Evolutionary conservation across 2,329 filamentous ascomycete species (phyloP).

Genomic region (Neophaeococcomyces mojaviensis): DNA sequence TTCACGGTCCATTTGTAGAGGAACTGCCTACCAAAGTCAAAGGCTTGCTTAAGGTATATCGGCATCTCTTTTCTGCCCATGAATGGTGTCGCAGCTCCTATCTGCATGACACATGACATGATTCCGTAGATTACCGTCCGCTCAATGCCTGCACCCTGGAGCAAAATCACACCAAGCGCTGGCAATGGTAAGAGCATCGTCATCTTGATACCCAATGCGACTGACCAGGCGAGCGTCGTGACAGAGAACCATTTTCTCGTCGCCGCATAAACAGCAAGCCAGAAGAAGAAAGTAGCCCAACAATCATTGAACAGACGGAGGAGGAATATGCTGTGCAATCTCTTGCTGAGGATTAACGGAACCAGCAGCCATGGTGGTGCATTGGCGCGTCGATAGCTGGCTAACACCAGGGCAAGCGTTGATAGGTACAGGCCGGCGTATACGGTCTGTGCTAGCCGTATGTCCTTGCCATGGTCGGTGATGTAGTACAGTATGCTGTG

Average conservation of each 20-base stretch:
- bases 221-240: conserved; percentile 65
- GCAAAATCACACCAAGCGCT: conserved; percentile 67
- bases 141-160: conserved; percentile 62
- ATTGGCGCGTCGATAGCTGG: conserved; percentile 56
- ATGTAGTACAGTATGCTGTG: conserved; percentile 73
- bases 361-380: conserved; percentile 78
- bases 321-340: conserved; percentile 87
- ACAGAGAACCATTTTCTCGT: conserved; percentile 67
- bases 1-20: conserved; percentile 99
- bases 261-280: conserved; percentile 69
- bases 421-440: conserved; percentile 74
- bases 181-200: conserved; percentile 75
- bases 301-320: conserved; percentile 94
- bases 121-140: conserved; percentile 60
- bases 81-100: conserved; percentile 34
- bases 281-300: conserved; percentile 76
- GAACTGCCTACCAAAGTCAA: conserved; percentile 85
- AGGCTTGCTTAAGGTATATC: conserved; percentile 68
- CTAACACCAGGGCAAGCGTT: conserved; percentile 68
- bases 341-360: conserved; percentile 79
- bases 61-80: conserved; percentile 1
- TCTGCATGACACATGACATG: conserved; percentile 71
- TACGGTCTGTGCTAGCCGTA: conserved; percentile 71
- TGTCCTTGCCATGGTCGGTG: conserved; percentile 68
- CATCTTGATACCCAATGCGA: conserved; percentile 92